These are phyloP conservation scores for Castanea crenata DNA, from an alignment of 306 rosid genomes.

Conservation along the genomic window DNA sequence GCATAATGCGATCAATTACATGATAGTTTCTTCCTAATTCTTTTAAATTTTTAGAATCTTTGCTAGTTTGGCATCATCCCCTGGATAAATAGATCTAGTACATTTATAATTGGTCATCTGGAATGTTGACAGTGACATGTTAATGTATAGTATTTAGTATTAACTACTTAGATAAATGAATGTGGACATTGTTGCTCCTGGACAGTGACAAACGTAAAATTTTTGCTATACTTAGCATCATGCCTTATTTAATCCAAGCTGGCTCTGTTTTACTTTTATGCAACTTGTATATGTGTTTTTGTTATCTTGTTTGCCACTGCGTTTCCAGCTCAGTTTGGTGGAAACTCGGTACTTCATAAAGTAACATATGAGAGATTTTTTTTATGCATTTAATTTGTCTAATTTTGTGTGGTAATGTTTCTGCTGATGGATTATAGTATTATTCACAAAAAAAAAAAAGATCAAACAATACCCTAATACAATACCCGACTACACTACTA, in stretches of 20 bases:
- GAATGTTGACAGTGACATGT: conserved; percentile 27
- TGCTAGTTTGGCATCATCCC: conserved; percentile 2
- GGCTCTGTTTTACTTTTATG: background rate
- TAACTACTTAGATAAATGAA: conserved; percentile 19
- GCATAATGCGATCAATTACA: background rate
- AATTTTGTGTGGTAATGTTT: no score
- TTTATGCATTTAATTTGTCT: background rate
- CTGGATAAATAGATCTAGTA: background rate
- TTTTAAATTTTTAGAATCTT: conserved; percentile 4
- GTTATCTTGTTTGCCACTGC: background rate
- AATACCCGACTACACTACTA: no score
- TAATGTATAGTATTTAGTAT: background rate
- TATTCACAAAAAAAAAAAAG: no score
- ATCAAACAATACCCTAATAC: no score
- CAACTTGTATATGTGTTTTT: background rate
- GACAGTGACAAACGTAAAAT: conserved; percentile 9
- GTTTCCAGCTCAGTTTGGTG: no score
- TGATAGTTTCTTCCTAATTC: background rate
- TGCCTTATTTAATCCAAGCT: conserved; percentile 7
- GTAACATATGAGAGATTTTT: background rate
- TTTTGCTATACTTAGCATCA: background rate
- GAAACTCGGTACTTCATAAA: background rate
- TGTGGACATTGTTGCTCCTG: conserved; percentile 9
- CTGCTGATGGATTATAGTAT: no score
- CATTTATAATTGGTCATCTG: conserved; percentile 14